Base-by-base conservation (phyloP, 1,284 basidiomycete genomes). In the Leucoagaricus sp. region DNA sequence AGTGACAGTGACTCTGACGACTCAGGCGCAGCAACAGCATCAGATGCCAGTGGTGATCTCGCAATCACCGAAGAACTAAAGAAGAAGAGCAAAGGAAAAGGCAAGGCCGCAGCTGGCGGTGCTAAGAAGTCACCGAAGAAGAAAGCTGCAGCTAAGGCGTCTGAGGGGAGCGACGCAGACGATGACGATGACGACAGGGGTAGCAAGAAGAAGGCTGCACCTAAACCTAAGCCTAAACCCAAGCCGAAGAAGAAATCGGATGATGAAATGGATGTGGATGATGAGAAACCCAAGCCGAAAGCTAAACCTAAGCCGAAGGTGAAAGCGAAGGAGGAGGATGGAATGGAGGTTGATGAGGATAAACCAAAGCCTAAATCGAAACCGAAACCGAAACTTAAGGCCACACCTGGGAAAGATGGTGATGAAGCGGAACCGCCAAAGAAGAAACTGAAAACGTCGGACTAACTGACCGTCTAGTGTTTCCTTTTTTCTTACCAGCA, bases 21-120 rank as follows among this genome's bases (percentile, higher is more conserved):
- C 4, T 89, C 83, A 9, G 90, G 83, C n/a, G 91, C 84, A 9
- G 76, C 84, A 46, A 93, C 91, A 45, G 90, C 91, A 34, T 93
- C 91, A 2, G 93, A 94, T 67, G 84, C 88, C 45, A 88, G 87
- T 58, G 86, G 88, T 45, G 84, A 91, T 65, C 80, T 80, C 49
- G 85, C 87, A 51, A 69, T 90, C 61, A 73, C 81, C 46, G 80
- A 80, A 65, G 71, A 69, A 8, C 71, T 72, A 45, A 69, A 70
- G 54, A 77, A 79, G 53, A 73, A 80, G 65, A 73, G 63, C 72
- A 75, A 64, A 60, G 55, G 34, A 42, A 71, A 69, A 57, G 67
- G 69, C 19, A 75, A 75, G 58, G 75, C 74, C 58, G 60, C 60
- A 10, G 73, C 69, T 8, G 75, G 70, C 58, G 57, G 56, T n/a